These are phyloP conservation scores for Globisporangium paroecandrum DNA, from an alignment of 352 stramenopile species.

Conservation along the genomic window DNA sequence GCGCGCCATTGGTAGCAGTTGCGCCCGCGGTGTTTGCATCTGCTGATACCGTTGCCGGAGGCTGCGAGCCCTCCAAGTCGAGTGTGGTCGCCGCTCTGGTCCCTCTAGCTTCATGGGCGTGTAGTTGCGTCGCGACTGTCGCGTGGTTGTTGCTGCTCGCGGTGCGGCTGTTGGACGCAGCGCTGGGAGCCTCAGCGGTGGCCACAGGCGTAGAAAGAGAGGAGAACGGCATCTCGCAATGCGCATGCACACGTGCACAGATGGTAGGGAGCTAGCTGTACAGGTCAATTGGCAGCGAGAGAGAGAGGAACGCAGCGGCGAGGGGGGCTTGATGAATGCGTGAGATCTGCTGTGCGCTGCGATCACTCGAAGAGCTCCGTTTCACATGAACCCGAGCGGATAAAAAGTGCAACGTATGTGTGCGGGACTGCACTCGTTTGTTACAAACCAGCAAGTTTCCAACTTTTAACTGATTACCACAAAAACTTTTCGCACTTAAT, in stretches of 20 bases:
- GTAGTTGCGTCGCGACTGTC: conserved; percentile 2
- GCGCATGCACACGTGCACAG: not conserved
- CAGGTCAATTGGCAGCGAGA: not conserved
- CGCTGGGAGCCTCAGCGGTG: not conserved
- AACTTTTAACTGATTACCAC: not conserved
- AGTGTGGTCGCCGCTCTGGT: not conserved
- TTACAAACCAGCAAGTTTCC: not conserved
- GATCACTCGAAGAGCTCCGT: conserved; percentile 7
- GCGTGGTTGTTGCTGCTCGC: conserved; percentile 8
- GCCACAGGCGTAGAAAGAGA: not conserved
- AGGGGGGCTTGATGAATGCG: not conserved
- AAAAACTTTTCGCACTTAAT: not conserved
- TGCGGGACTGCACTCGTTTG: not conserved
- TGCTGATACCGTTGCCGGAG: not conserved
- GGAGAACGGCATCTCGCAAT: not conserved
- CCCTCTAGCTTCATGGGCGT: not conserved
- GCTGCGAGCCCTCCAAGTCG: not conserved
- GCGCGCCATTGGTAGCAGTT: not conserved
- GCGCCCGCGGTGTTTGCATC: not conserved
- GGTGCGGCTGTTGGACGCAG: not conserved
- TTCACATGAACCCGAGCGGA: not conserved
- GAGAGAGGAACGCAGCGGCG: not conserved
- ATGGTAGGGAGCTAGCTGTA: not conserved
- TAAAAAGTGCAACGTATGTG: not conserved
- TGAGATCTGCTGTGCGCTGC: not conserved